Evolutionary conservation across 345 rosid species (phyloP), one percentile per base, ranked within the genome.

Genomic region (Anastatica hierochuntica): DNA sequence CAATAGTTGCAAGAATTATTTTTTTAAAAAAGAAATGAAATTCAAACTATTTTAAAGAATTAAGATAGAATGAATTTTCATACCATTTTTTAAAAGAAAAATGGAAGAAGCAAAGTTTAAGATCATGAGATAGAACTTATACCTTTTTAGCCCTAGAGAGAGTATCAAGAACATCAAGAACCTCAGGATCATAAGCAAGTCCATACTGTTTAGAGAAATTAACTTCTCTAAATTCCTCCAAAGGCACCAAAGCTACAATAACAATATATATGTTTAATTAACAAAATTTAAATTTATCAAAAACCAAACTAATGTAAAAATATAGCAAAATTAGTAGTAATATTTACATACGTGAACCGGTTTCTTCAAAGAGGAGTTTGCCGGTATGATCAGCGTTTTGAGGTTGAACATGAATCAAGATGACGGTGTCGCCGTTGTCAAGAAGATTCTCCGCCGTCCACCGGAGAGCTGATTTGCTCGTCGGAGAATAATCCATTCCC

Each of bases 141-240:
- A 1, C 95, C 69, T 76, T 73, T 53, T 77, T 82, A 64, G 78
- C 73, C 61, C 72, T 66, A 17, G 79, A 59, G 43, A 71, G 75
- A 11, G 84, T 72, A 50, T 90, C 88, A 38, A 84, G 88, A 72
- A 67, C 49, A 56, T 80, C 78, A 34, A 90, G 74, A 69, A 86
- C 82, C 24, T 84, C 79, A 5, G 69, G 38, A 57, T 86, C 96
- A 17, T 63, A 60, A 49, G 79, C 64, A 44, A 86, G 72, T 27
- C 67, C 88, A 47, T 90, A 86, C 30, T 74, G 70, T 19, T 80
- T 68, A 67, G 78, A 54, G 41, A 82, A 70, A 68, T 73, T 78
- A 13, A 67, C 74, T 8, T 80, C 82, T 30, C 88, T 78, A 38
- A 90, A 76, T 74, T 90, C 90, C 30, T 46, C 56, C 69, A 82